Conservation (phyloP, 2,329 filamentous ascomycete species). For the Ceratocystis huliohia region DNA sequence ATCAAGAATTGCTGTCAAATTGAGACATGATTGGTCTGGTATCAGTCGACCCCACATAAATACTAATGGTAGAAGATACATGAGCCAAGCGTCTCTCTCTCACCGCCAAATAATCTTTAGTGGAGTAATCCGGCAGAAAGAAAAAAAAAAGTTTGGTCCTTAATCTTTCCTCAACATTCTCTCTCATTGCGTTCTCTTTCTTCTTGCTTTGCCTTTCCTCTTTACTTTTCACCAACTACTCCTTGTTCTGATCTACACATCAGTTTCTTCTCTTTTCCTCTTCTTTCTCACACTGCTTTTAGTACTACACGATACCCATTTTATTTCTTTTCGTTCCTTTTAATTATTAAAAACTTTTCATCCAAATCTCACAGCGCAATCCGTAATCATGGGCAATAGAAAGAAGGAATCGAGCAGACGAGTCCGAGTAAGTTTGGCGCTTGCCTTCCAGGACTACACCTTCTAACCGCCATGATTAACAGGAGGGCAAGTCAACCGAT, state of each 20-base stretch:
- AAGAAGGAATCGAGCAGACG: slow-evolving; percentile 85
- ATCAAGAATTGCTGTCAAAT: not conserved
- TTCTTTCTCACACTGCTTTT: not conserved
- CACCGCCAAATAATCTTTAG: slow-evolving; percentile 15
- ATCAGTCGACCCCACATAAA: not conserved
- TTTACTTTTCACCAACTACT: slow-evolving; percentile 9
- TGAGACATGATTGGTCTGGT: slow-evolving; percentile 10
- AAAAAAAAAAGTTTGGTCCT: slow-evolving; percentile 25
- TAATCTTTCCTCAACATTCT: slow-evolving; percentile 10
- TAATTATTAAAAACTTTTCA: slow-evolving; percentile 19
- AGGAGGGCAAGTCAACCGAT: slow-evolving; percentile 68
- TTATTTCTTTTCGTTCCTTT: slow-evolving; percentile 21
- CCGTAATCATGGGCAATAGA: slow-evolving; percentile 59
- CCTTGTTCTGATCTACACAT: not conserved
- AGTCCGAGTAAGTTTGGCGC: slow-evolving; percentile 37
- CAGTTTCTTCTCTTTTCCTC: not conserved
- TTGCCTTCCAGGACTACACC: not conserved
- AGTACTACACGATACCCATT: not conserved
- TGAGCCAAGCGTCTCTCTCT: slow-evolving; percentile 1
- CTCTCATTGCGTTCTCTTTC: slow-evolving; percentile 3
- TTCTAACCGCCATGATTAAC: not conserved
- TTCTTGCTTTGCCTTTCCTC: not conserved
- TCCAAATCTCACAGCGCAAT: slow-evolving; percentile 14
- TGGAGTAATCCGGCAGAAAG: slow-evolving; percentile 26
- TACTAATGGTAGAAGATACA: not conserved